Conservation (phyloP, 108 stramenopile genomes). For the Tribonema minus region DNA sequence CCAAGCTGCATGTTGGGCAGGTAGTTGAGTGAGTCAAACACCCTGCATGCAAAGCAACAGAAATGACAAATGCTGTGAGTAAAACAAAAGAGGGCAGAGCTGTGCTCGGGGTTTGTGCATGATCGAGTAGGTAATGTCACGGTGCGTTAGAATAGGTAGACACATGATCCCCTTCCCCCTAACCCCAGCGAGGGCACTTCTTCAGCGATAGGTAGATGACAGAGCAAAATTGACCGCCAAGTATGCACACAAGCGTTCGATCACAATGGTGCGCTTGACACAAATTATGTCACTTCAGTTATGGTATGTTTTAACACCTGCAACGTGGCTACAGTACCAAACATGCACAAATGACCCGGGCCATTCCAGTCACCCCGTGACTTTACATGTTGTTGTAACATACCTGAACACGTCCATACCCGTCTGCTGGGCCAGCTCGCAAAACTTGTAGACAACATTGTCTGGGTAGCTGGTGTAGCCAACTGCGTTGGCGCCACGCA, state of each 20-base stretch:
- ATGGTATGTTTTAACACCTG: not conserved
- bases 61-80: not conserved
- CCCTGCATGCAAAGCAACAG: constrained; percentile 39
- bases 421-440: constrained; percentile 74
- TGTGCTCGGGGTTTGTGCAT: no score
- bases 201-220: no score
- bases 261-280: not conserved
- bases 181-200: not conserved
- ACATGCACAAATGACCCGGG: not conserved
- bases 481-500: constrained; percentile 94
- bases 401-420: constrained; percentile 93
- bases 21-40: constrained; percentile 95
- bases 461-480: constrained; percentile 96
- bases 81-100: not conserved
- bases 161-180: not conserved
- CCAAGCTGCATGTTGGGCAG: constrained; percentile 92
- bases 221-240: not conserved
- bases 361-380: not conserved
- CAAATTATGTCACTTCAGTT: not conserved
- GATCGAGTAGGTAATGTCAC: no score
- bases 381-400: not conserved
- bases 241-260: not conserved
- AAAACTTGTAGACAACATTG: constrained; percentile 90
- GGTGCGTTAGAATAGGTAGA: not conserved
- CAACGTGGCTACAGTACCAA: not conserved